Conservation (phyloP, 2,329 filamentous ascomycete genomes). For the Verticillium klebahnii region DNA sequence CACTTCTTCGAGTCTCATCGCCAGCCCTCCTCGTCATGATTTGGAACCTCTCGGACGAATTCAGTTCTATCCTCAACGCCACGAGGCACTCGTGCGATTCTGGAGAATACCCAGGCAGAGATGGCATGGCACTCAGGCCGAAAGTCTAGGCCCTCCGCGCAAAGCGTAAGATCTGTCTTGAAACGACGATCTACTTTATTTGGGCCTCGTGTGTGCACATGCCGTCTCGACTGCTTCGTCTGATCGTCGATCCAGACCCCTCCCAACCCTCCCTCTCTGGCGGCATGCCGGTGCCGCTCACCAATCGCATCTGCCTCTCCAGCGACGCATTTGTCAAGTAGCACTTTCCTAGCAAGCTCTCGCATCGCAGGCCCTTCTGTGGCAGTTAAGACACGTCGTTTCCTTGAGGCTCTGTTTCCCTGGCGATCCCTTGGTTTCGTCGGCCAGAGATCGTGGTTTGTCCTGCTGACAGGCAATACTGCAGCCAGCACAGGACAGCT, state of each 20-base stretch:
- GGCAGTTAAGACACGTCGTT: too few relatives aligned
- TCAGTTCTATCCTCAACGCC: background rate
- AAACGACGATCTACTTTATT: background rate
- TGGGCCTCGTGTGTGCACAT: background rate
- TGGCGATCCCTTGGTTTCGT: too few relatives aligned
- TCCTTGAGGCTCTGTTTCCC: too few relatives aligned
- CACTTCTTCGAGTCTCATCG: background rate
- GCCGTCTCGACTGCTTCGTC: background rate
- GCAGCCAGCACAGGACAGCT: too few relatives aligned
- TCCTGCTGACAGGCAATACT: too few relatives aligned
- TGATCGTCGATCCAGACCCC: background rate
- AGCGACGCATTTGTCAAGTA: too few relatives aligned
- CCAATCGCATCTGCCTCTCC: background rate
- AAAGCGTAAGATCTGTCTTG: background rate
- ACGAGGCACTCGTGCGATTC: background rate
- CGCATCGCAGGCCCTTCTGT: too few relatives aligned
- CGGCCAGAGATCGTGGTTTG: too few relatives aligned
- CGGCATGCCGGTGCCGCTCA: background rate
- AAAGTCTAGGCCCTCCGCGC: background rate
- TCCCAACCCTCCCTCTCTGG: background rate
- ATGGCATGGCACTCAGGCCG: background rate
- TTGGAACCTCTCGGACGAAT: background rate
- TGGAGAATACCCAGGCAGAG: background rate
- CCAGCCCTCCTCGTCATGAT: background rate
- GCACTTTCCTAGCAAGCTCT: too few relatives aligned